These are phyloP conservation scores for Protostelium mycophagum DNA, from an alignment of 78 protist genomes.

Conservation along the genomic window DNA sequence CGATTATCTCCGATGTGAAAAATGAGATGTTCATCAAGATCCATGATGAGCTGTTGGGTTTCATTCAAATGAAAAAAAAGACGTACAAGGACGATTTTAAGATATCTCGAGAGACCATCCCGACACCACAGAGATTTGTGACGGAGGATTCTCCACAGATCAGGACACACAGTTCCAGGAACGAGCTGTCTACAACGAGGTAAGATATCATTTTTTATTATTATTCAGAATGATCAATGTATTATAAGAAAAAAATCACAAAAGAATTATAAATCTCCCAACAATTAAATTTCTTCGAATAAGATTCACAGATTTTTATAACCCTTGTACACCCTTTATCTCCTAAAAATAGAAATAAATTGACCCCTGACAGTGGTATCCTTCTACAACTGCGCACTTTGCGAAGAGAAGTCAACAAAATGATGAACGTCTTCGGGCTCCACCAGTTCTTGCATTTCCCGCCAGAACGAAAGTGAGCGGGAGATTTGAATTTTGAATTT, in stretches of 20 bases:
- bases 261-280: no score
- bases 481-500: no score
- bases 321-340: no score
- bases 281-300: background rate
- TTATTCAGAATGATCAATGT: no score
- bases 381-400: background rate
- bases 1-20: background rate
- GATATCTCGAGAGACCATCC: background rate
- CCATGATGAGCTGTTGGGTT: background rate
- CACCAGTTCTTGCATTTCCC: background rate
- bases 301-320: no score
- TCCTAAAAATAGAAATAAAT: no score
- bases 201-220: no score
- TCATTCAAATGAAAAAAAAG: background rate
- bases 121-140: background rate
- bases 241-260: no score
- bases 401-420: background rate
- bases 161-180: no score
- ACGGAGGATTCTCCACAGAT: background rate
- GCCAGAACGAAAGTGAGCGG: background rate
- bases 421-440: background rate
- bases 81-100: background rate
- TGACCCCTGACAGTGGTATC: no score
- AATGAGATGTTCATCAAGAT: background rate
- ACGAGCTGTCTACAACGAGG: no score